Conservation (phyloP, 257 asterid genomes). For the Rubia yunnanensis region DNA sequence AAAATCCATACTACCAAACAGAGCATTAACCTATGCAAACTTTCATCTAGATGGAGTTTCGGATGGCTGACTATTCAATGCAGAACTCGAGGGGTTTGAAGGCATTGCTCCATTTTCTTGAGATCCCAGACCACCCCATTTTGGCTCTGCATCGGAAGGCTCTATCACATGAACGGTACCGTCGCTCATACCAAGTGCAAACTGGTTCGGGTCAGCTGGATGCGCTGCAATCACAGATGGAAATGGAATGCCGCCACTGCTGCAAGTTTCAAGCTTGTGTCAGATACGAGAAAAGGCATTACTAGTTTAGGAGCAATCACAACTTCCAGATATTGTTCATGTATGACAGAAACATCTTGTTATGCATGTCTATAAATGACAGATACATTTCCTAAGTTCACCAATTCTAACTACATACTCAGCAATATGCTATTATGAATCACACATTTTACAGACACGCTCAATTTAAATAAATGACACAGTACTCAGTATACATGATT, state of each 20-base stretch:
- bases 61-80: conserved; percentile 80
- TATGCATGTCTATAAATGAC: neutral
- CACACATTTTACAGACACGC: neutral
- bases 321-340: neutral
- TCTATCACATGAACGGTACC: conserved; percentile 74
- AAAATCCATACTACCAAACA: conserved; percentile 1
- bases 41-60: conserved; percentile 80
- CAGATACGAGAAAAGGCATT: neutral
- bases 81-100: conserved; percentile 69
- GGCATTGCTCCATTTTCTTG: conserved; percentile 70
- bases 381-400: neutral
- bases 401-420: neutral
- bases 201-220: conserved; percentile 70
- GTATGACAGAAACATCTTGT: neutral
- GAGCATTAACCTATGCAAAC: neutral
- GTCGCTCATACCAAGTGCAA: conserved; percentile 92
- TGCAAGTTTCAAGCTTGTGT: conserved; percentile 20
- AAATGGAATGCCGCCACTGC: conserved; percentile 37
- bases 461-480: neutral
- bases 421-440: neutral
- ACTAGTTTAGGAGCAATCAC: neutral
- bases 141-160: conserved; percentile 72
- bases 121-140: conserved; percentile 69
- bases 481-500: neutral
- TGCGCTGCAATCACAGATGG: conserved; percentile 86